Base-by-base conservation (phyloP, 768 basidiomycete genomes). In the Boletus rubescentipes region DNA sequence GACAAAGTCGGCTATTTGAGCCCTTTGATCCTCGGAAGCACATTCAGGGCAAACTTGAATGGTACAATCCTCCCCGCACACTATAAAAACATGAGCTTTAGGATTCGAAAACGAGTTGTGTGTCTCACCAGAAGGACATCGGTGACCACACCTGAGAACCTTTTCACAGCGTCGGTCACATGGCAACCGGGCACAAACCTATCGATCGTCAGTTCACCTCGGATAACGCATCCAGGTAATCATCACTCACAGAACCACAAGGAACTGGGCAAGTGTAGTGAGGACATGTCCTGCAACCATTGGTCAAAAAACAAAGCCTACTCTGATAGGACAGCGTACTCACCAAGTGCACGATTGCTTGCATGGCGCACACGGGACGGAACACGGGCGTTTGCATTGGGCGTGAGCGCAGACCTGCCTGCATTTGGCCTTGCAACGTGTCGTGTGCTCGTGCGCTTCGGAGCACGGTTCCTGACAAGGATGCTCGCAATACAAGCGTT, bases 181-280 rank as follows among this genome's bases (percentile, higher is more conserved):
- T 2, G 87, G 87, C 2, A 86, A 64, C 4, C 86, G 77, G 4
- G 79, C 73, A 64, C 88, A 90, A 20, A 85, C 74, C 86, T 87
- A 44, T 5, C 18, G 5, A 46, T 26, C 29, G 30, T 36, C 45
- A 38, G 4, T 38, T 51, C 11, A 57, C 30, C 38, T 48, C 35
- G 55, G 6, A 15, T 5, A 29, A 26, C 9, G 32, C 15, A 7
- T 31, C 9, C n/a, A 10, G 3, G 21, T 46, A 18, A 21, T 2
- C 30, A 2, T 29, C 11, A 73, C 85, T 71, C 53, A 87, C 86
- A 5, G 86, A 85, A 14, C 86, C 85, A 61, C 87, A 89, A 0
- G 85, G 79, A 8, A 89, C 77, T 5, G 80, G 79, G 53, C 87
- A 89, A 2, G 46, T 51, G 29, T 75, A 57, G 59, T 88, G 87